These are phyloP conservation scores for Ziziphus jujuba DNA, from an alignment of 306 rosid species.

Conservation along the genomic window DNA sequence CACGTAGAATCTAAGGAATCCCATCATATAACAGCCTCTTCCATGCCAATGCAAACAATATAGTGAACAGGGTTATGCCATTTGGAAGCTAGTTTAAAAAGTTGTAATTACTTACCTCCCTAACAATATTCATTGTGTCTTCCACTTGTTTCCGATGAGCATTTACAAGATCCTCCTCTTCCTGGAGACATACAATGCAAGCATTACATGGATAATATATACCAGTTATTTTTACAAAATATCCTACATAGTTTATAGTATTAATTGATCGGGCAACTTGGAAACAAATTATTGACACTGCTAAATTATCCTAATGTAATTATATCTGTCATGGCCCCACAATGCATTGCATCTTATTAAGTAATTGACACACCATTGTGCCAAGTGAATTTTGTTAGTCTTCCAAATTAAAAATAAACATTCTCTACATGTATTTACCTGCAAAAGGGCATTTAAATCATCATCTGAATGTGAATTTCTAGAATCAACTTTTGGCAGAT, in stretches of 20 bases:
- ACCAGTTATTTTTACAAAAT: neutral
- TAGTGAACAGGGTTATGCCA: no score
- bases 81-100: neutral
- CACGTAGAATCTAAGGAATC: no score
- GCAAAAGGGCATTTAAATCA: slow-evolving; percentile 84
- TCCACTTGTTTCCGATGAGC: slow-evolving; percentile 98
- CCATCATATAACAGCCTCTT: no score
- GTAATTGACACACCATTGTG: no score
- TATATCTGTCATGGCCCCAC: no score
- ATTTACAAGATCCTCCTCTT: slow-evolving; percentile 95
- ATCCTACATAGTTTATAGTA: neutral
- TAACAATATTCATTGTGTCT: slow-evolving; percentile 96
- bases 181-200: slow-evolving; percentile 51
- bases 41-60: no score
- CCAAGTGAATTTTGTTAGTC: neutral
- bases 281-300: neutral
- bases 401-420: slow-evolving; percentile 1
- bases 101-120: slow-evolving; percentile 59
- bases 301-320: neutral
- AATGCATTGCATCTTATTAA: neutral
- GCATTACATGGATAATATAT: slow-evolving; percentile 6
- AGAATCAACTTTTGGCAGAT: slow-evolving; percentile 60
- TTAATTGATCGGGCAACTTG: neutral
- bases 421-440: slow-evolving; percentile 45
- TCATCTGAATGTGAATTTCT: slow-evolving; percentile 60